Conservation (phyloP, 495 filamentous ascomycete genomes). For the Lasiosphaeriaceae sp. region DNA sequence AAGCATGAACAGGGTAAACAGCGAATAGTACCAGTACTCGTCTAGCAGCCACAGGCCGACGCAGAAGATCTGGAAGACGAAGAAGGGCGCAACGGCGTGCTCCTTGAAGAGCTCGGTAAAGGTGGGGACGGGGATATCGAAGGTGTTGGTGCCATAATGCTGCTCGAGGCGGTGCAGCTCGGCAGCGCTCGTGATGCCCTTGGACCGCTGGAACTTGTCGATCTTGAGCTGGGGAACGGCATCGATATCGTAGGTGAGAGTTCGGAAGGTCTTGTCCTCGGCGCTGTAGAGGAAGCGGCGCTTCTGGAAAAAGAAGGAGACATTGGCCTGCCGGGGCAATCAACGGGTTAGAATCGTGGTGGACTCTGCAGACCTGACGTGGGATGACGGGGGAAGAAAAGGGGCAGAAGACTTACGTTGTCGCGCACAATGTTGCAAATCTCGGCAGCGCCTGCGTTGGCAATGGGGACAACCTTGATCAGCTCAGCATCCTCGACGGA, state of each 20-base stretch:
- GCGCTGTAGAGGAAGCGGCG: conserved; percentile 85
- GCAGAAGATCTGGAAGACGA: conserved; percentile 98
- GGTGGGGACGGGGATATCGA: conserved; percentile 94
- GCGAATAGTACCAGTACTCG: conserved; percentile 99
- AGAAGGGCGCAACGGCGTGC: conserved; percentile 97
- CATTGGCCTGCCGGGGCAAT: conserved; percentile 62
- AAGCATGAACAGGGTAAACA: conserved; percentile 98
- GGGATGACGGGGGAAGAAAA: background rate
- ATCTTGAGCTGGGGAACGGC: conserved; percentile 73
- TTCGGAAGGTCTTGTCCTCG: conserved; percentile 65
- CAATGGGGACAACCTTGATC: conserved; percentile 89
- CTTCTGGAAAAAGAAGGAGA: conserved; percentile 97
- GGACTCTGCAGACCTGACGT: too few species aligned
- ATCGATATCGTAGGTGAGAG: conserved; percentile 83
- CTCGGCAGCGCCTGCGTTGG: conserved; percentile 85
- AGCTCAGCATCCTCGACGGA: conserved; percentile 73
- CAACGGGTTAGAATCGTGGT: too few species aligned
- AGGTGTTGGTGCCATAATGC: conserved; percentile 95
- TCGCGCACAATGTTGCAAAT: conserved; percentile 78
- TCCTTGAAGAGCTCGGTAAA: conserved; percentile 97
- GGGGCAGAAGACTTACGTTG: conserved; percentile 44
- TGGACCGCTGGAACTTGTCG: conserved; percentile 69
- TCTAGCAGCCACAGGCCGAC: conserved; percentile 98
- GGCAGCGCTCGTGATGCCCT: conserved; percentile 63
- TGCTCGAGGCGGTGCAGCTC: conserved; percentile 76